phyloP scores from a whole-genome alignment of 176 grass and related monocot genomes.

The Musa itinerans region DNA sequence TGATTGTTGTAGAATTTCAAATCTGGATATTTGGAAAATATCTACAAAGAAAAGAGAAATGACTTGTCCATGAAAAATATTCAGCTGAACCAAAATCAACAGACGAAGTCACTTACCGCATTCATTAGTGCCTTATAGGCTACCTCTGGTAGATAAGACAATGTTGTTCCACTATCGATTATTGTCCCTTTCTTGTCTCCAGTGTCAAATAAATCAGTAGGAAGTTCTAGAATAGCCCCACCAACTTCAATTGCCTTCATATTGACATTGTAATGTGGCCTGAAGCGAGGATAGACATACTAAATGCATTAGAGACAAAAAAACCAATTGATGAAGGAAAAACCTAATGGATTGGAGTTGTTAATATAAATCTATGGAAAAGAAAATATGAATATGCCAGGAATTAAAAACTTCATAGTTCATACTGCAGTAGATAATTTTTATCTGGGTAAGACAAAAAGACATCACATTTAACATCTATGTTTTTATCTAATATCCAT shows the following conservation, averaged over 20 bases:
- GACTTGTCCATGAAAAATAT: neutral
- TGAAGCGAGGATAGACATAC: slow-evolving; percentile 16
- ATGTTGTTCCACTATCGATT: slow-evolving; percentile 89
- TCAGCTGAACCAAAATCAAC: neutral
- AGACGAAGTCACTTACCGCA: slow-evolving; percentile 37
- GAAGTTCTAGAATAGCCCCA: slow-evolving; percentile 44
- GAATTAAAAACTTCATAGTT: too few species aligned
- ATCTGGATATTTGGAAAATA: slow-evolving; percentile 53
- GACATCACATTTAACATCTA: too few species aligned
- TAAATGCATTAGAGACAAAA: neutral
- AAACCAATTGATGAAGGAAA: neutral
- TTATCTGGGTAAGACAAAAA: too few species aligned
- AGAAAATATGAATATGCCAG: too few species aligned
- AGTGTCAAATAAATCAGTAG: slow-evolving; percentile 39
- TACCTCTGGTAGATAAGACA: slow-evolving; percentile 61
- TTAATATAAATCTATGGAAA: too few species aligned
- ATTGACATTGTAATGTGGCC: slow-evolving; percentile 92
- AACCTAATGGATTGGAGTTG: too few species aligned
- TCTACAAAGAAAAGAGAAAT: slow-evolving; percentile 38
- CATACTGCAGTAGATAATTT: too few species aligned
- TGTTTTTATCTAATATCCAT: too few species aligned
- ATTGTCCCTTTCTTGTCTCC: slow-evolving; percentile 53
- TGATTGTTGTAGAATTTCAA: slow-evolving; percentile 31
- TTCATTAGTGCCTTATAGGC: slow-evolving; percentile 41
- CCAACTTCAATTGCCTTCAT: slow-evolving; percentile 63